Base-by-base conservation (phyloP, 768 basidiomycete genomes). In the Paxillus ammoniavirescens region DNA sequence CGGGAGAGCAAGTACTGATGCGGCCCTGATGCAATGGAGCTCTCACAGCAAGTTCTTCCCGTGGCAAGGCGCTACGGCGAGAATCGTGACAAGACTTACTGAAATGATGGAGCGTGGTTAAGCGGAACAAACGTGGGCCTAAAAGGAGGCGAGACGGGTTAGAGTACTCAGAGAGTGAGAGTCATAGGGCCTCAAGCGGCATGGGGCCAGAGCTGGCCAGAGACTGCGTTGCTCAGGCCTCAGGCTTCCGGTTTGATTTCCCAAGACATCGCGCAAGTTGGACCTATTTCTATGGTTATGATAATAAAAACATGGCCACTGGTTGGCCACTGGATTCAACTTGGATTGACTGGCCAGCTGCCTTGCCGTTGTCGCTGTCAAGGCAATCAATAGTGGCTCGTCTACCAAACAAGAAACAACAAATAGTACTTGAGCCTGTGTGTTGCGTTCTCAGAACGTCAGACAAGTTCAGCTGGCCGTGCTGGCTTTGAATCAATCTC, bases 401-500 rank as follows among this genome's bases (percentile, higher is more conserved):
- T 47, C 23, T 30, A 21, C 55, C 49, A 70, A 70, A 70, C 54
- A 70, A 44, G 37, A 6, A 41, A 57, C 58, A 70, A 70, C 66
- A 70, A 56, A 47, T n/a, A 57, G 60, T 55, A 56, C 60, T 65
- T 60, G 62, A 61, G 65, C 70, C 68, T 63, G 69, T 65, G 62
- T 60, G 68, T 65, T 58, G 61, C 63, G 56, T 60, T 70, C 66
- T 68, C 65, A 71, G 60, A 61, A 60, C 26, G 59, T 53, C 52
- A 50, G 66, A 30, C 69, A 55, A 60, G 62, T 62, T 50, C 57
- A 64, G 68, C 64, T 68, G 65, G 59, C 67, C 50, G 51, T 65
- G 69, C 70, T 71, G 68, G 68, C 67, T 71, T 71, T 69, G 26
- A 26, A 26, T 26, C 67, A 69, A 69, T 69, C 65, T 64, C 60